Base-by-base conservation (phyloP, 2,329 filamentous ascomycete species). In the Diaporthe sp. region DNA sequence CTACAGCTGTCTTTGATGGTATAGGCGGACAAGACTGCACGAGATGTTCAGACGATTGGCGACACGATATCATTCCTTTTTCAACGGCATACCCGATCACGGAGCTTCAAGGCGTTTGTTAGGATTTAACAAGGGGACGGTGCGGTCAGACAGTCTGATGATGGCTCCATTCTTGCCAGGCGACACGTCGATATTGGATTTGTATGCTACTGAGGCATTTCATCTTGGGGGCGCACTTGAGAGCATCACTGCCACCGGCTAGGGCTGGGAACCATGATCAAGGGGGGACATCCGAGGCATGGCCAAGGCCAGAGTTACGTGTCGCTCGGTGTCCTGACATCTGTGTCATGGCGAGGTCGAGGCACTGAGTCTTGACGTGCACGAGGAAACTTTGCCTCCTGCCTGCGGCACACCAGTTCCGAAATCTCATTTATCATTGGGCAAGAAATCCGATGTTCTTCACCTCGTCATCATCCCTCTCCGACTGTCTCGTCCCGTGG, bases 1-100 rank as follows among this genome's bases (percentile, higher is more conserved):
- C 28, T 53, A 22, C 31, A 76, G 75, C 44, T 76, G 73, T 58
- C 74, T 65, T 34, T 76, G 46, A 73, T 76, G 75, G 61, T 76
- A 46, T 76, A 75, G 25, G 65, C 31, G 42, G 44, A 39, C 34
- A 62, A 46, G 31, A 68, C 39, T 44, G n/a, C 31, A 44, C 28
- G 72, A 28, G 3, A 53, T 34, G 53, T 62, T 61, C 31, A n/a
- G 37, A 51, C 61, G 74, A 75, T 58, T 44, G 70, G 61, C 70
- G 61, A 22, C 25, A 17, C 15, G 65, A 69, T 49, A 73, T 55
- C 55, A 70, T 62, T n/a, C 7, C 25, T 49, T 49, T 61, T 55
- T 72, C 49, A 44, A 69, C 28, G 57, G 61, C 72, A 69, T 62
- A 76, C 67, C 58, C 51, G 67, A 61, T 68, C 31, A 67, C 34